phyloP scores from a whole-genome alignment of 169 alveolate genomes.

The Eimeria maxima region DNA sequence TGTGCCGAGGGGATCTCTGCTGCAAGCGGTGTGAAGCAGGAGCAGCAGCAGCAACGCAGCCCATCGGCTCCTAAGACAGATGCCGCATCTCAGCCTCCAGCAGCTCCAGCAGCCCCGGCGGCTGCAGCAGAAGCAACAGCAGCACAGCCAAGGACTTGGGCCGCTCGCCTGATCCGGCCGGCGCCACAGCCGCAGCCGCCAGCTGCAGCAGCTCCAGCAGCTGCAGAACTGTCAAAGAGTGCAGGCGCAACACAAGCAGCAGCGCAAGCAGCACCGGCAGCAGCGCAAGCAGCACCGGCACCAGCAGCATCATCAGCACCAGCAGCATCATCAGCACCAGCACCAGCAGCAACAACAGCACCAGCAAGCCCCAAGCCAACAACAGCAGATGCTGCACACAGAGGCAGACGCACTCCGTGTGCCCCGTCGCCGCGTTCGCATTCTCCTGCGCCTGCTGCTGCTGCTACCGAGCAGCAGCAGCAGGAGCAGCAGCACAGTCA shows the following conservation, averaged over 20 bases:
- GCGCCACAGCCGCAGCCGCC: conserved; percentile 55
- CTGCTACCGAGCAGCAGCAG: conserved; percentile 39
- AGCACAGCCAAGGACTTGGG: conserved; percentile 46
- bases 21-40: conserved; percentile 15
- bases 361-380: conserved; percentile 11
- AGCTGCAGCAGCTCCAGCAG: conserved; percentile 56
- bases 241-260: not conserved
- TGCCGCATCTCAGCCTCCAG: not conserved
- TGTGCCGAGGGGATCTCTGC: not conserved
- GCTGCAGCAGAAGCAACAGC: conserved; percentile 30
- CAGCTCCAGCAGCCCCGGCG: conserved; percentile 9
- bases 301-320: not conserved
- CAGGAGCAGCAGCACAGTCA: conserved; percentile 39
- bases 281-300: conserved; percentile 21
- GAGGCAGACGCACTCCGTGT: conserved; percentile 49
- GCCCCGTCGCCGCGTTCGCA: conserved; percentile 28
- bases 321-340: not conserved
- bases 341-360: not conserved
- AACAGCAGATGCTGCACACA: conserved; percentile 1
- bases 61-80: not conserved
- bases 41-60: conserved; percentile 1
- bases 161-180: conserved; percentile 36
- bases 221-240: not conserved
- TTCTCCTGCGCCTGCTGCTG: conserved; percentile 7
- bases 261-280: conserved; percentile 4